These are phyloP conservation scores for Coelastrella sp. DNA, from an alignment of 139 green algal species.

Conservation along the genomic window DNA sequence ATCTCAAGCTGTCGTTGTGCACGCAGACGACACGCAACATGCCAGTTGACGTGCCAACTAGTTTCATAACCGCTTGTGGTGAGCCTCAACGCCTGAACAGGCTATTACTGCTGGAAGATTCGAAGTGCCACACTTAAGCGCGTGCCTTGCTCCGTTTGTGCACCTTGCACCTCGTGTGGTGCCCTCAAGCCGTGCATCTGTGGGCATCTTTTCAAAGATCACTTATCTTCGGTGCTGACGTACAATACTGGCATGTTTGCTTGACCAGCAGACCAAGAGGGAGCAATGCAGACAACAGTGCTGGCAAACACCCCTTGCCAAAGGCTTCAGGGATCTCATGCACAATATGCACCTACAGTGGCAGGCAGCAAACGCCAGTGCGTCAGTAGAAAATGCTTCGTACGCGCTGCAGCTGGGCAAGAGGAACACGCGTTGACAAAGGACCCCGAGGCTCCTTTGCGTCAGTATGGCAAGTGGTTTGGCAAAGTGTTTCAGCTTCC, in stretches of 20 bases:
- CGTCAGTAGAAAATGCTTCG: background rate
- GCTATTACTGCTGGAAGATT: no score
- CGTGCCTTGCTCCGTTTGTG: background rate
- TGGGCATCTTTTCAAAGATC: background rate
- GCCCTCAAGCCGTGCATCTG: no score
- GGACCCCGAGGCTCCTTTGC: conserved; percentile 57
- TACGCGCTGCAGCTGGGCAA: conserved; percentile 3
- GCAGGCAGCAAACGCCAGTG: background rate
- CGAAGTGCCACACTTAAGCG: no score
- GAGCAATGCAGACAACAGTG: no score
- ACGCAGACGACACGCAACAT: conserved; percentile 10
- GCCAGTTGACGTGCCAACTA: no score
- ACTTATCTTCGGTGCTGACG: no score
- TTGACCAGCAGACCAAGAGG: no score
- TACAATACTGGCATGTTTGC: background rate
- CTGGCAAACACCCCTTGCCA: no score
- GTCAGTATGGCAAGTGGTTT: conserved; percentile 59
- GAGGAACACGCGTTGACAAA: background rate
- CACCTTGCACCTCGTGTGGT: background rate
- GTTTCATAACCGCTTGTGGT: no score
- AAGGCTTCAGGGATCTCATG: no score
- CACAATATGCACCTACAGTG: background rate
- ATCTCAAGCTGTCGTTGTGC: background rate
- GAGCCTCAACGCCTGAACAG: no score
- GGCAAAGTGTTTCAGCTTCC: conserved; percentile 52